Percentiles rank a stretch among this genome's conserved stretches.
These are phyloP conservation scores for Lepidium africanum DNA, from an alignment of 345 rosid genomes.

Conservation along the genomic window DNA sequence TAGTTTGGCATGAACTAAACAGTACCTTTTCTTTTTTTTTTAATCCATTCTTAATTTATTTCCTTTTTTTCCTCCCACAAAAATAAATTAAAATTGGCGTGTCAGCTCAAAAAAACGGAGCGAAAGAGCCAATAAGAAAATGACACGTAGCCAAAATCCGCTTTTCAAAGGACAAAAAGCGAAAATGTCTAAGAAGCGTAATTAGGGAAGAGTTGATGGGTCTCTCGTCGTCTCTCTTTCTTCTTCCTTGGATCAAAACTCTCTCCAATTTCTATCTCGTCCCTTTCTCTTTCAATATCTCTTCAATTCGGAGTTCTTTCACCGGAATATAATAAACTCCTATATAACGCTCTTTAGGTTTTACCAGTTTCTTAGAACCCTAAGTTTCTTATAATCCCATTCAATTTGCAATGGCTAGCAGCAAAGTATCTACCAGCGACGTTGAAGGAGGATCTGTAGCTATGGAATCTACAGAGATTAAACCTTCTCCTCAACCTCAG, in stretches of 20 bases:
- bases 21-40: too few species aligned
- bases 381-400: neutral
- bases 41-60: neutral
- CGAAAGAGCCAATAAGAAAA: neutral
- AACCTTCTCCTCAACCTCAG: slow-evolving; percentile 27
- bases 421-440: neutral
- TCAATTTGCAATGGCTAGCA: slow-evolving; percentile 7
- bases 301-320: neutral
- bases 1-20: too few species aligned
- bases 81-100: neutral
- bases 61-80: neutral
- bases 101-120: neutral
- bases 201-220: neutral
- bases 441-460: neutral
- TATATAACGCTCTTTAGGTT: neutral
- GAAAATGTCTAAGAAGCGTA: neutral
- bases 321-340: neutral
- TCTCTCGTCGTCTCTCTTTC: neutral
- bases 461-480: slow-evolving; percentile 2
- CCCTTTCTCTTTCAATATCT: neutral
- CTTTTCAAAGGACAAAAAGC: neutral
- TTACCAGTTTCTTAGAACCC: neutral
- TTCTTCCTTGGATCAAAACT: neutral
- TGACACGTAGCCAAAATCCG: neutral
- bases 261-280: neutral